These are phyloP conservation scores for Mastigamoeba balamuthi DNA, from an alignment of 78 protist genomes.

Conservation along the genomic window DNA sequence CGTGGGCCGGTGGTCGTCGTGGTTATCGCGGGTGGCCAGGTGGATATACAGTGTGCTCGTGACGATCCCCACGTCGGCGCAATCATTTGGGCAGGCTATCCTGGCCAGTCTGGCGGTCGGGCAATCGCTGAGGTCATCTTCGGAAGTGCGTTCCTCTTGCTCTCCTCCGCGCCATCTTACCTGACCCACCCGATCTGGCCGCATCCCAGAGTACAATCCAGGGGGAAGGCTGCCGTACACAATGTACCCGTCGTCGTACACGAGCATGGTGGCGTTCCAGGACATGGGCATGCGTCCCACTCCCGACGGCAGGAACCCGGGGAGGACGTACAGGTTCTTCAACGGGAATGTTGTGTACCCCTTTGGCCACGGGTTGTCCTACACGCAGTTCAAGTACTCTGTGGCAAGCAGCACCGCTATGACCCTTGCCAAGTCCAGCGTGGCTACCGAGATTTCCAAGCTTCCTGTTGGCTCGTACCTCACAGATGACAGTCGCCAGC, in stretches of 20 bases:
- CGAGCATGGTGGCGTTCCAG: not conserved
- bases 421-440: no score
- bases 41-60: conserved; percentile 1
- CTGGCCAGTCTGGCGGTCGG: conserved; percentile 24
- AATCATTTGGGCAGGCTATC: conserved; percentile 8
- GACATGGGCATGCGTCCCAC: not conserved
- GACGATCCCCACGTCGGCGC: not conserved
- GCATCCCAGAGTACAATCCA: not conserved
- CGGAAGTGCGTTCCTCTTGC: no score
- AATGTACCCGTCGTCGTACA: not conserved
- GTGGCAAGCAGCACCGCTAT: no score
- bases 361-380: no score
- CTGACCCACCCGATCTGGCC: not conserved
- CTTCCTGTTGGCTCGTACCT: no score
- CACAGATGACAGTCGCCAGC: no score
- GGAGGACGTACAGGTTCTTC: no score
- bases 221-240: not conserved
- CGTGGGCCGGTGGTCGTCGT: not conserved
- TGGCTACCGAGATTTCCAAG: no score
- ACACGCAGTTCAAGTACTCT: no score
- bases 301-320: no score
- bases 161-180: not conserved
- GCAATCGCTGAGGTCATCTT: conserved; percentile 11
- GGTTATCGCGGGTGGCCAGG: not conserved
- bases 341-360: no score